A percentile compares a stretch with the other conserved stretches of the same genome.
Evolutionary conservation across 2,329 filamentous ascomycete species (phyloP).

Genomic region (Xylariaceae sp.): DNA sequence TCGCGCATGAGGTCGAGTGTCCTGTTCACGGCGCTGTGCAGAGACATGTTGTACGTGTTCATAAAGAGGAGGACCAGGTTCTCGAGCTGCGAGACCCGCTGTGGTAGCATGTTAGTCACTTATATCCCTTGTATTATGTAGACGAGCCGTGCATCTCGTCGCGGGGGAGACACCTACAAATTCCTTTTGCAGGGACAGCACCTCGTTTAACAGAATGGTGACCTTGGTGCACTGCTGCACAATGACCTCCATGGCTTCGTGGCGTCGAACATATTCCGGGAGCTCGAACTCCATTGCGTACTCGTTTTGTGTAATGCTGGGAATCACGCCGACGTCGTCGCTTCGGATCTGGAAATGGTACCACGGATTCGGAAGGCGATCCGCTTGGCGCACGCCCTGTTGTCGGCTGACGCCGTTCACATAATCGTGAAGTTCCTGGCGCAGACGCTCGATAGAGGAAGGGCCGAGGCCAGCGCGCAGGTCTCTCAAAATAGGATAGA

Average conservation of each 20-base stretch:
- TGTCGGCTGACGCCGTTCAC: conserved; percentile 38
- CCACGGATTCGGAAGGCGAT: conserved; percentile 37
- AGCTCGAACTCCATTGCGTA: conserved; percentile 43
- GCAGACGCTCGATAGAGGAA: conserved; percentile 33
- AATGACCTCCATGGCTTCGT: conserved; percentile 40
- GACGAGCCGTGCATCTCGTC: background rate
- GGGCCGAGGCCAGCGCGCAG: conserved; percentile 35
- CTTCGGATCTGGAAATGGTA: conserved; percentile 40
- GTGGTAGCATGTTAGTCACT: conserved; percentile 5
- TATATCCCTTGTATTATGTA: background rate
- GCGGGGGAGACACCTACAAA: conserved; percentile 36
- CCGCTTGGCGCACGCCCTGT: conserved; percentile 37
- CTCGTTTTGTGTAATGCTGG: conserved; percentile 41
- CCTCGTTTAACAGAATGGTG: conserved; percentile 38
- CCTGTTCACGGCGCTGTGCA: conserved; percentile 34
- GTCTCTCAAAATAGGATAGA: conserved; percentile 39
- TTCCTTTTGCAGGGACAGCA: conserved; percentile 42
- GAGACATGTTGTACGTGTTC: conserved; percentile 36
- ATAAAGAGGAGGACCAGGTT: conserved; percentile 40
- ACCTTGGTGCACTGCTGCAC: conserved; percentile 39
- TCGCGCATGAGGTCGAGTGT: conserved; percentile 39
- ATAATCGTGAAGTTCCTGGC: conserved; percentile 39
- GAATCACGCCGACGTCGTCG: conserved; percentile 40
- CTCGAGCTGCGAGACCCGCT: conserved; percentile 41
- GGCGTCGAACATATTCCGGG: conserved; percentile 35